Base-by-base conservation (phyloP, 345 rosid species). In the Ceriops zippeliana region DNA sequence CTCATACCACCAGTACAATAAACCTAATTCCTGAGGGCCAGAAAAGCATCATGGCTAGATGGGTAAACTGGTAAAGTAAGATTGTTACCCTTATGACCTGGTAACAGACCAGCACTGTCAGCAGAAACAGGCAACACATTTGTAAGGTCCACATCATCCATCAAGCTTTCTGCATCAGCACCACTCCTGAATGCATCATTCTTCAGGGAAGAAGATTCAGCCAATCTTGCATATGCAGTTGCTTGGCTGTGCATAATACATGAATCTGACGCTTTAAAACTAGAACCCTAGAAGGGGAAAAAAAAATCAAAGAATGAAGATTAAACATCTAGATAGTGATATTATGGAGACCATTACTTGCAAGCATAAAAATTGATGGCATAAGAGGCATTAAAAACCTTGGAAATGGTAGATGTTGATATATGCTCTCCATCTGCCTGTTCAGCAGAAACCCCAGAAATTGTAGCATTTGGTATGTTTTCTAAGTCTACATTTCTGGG, bases 61-160 rank as follows among this genome's bases (percentile, higher is more conserved):
- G 57, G 21, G 57, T 56, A 21, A 7, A 61, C 7, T 22, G 32
- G 24, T 22, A 26, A 54, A 26, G 27, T n/a, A 54, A 26, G 32
- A 61, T 49, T 24, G 27, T 13, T 70, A 88, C 97, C 95, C 68
- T 75, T 82, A 27, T 76, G 86, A 58, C 72, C 75, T 19, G 99
- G 96, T 53, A 88, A 80, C 66, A 91, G 69, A 65, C 90, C 96
- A n/a, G 96, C 80, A 74, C 80, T 85, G 81, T 90, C 92, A 70
- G 97, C 97, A 57, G 96, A 90, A 60, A 95, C 82, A 0, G 96
- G 99, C 76, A 95, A 85, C 77, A 91, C 69, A 52, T 78, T 71
- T 67, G 83, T 73, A 62, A 67, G 62, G 59, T 76, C 73, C 6
- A 52, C 52, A 75, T 82, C 90, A 58, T 67, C 70, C 47, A 54